Base-by-base conservation (phyloP, 148 eudicot species). In the Silene uniflora region DNA sequence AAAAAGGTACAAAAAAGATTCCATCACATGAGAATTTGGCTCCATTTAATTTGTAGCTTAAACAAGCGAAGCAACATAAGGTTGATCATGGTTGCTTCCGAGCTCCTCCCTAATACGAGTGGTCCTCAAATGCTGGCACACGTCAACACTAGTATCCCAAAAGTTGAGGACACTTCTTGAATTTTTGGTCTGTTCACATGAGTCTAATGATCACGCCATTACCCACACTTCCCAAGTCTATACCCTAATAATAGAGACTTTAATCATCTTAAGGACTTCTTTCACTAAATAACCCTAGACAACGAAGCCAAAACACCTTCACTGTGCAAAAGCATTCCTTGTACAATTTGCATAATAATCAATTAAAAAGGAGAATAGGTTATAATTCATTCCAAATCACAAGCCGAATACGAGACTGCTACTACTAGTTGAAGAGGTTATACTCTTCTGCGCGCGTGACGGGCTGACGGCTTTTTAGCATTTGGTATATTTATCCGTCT, bases 161-260 rank as follows among this genome's bases (percentile, higher is more conserved):
- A 71, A 71, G 61, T 71, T 71, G 22, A n/a, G 22, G 58, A 69
- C 72, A 69, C 72, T 69, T 47, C 17, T 71, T 71, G 22, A 35
- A 76, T 3, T 11, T 70, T 77, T 39, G 61, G 8, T 61, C 22
- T 3, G 71, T n/a, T 24, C 80, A 77, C 75, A 71, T 77, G 70
- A 77, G 70, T 49, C 70, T 77, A 71, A 77, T 77, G 75, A 77
- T 77, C 62, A 77, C 62, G 4, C 67, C 64, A 67, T 54, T 35
- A 67, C 46, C 62, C 52, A 25, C 62, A 12, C 63, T 49, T 6
- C 63, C 49, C 65, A 32, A 76, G 78, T 22, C 56, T 68, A 56
- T 59, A 3, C 71, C 16, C 73, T 52, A 71, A 71, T 71, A 71
- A 70, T 22, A 21, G 72, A 75, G 39, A 44, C 60, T 61, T 39